Percentiles rank a stretch among this genome's conserved stretches.
These are phyloP conservation scores for Buddleja alternifolia DNA, from an alignment of 257 asterid genomes.

Conservation along the genomic window DNA sequence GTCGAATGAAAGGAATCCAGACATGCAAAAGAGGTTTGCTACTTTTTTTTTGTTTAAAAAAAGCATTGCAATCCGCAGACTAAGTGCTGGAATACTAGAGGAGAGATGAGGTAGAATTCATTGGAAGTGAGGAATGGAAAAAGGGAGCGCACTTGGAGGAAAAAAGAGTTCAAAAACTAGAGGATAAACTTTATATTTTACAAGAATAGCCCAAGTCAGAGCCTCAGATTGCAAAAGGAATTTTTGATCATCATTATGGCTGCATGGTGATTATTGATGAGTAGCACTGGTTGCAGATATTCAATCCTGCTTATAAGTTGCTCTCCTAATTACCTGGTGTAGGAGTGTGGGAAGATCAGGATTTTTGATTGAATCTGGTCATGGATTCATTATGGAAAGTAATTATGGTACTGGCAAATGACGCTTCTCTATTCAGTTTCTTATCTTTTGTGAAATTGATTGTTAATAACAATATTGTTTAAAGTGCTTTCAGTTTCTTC, in stretches of 20 bases:
- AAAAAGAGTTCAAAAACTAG: background rate
- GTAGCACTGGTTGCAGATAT: background rate
- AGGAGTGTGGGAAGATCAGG: too few species aligned
- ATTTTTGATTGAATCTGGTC: too few species aligned
- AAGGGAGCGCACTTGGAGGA: background rate
- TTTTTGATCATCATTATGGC: background rate
- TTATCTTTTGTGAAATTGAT: background rate
- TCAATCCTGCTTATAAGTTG: too few species aligned
- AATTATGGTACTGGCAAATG: constrained; percentile 1
- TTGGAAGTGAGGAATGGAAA: background rate
- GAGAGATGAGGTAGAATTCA: background rate
- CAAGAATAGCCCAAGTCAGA: background rate
- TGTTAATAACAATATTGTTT: too few species aligned
- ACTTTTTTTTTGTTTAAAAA: too few species aligned
- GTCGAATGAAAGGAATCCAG: background rate
- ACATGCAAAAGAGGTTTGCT: background rate
- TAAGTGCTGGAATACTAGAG: background rate
- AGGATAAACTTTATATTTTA: background rate
- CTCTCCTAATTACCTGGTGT: too few species aligned
- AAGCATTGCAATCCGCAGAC: background rate
- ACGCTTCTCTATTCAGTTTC: background rate
- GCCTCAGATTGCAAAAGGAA: background rate
- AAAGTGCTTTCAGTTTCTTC: too few species aligned
- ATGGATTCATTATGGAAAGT: background rate
- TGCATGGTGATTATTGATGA: constrained; percentile 3